Base-by-base conservation (phyloP, 805 yeast genomes). In the Candida oleophila region DNA sequence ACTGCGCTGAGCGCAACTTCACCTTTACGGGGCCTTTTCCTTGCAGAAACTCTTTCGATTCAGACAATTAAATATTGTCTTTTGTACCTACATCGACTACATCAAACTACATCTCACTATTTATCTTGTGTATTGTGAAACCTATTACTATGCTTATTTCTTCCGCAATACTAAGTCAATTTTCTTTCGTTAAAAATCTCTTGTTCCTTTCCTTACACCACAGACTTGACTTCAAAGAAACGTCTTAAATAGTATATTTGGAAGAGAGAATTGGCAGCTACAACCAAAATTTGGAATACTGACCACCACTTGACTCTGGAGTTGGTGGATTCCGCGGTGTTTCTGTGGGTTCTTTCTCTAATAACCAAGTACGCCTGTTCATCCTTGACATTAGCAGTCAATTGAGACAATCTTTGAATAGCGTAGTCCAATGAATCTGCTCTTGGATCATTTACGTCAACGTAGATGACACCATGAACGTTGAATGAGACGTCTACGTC, bases 281-380 rank as follows among this genome's bases (percentile, higher is more conserved):
- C 97, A 46, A 94, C 91, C 44, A 83, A 59, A 53, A 94, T 74
- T 74, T 92, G 99, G 77, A 91, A 86, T 28, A 89, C 77, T 22
- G 96, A 88, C 99, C 99, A 92, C 89, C 96, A 94, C 69, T 92
- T 92, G 54, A 92, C 98, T 60, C 99, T 83, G 46, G 94, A 85
- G 69, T 92, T 92, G 40, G 99, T 92, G 20, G 96, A 87, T 71
- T 92, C 99, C 4, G 99, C 98, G 8, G 99, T 92, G 72, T 92
- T 94, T 80, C 99, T 87, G 68, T 92, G 99, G 14, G 95, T 87
- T 73, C 97, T 86, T 71, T 92, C 99, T 71, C 99, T 84, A 50
- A 92, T 90, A 41, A 91, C 95, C 57, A 94, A 84, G 69, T 94
- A 94, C 57, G 88, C 81, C 61, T 86, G 95, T 70, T 94, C 99